Conservation (phyloP, 805 yeast genomes). For the Clavispora fructus region DNA sequence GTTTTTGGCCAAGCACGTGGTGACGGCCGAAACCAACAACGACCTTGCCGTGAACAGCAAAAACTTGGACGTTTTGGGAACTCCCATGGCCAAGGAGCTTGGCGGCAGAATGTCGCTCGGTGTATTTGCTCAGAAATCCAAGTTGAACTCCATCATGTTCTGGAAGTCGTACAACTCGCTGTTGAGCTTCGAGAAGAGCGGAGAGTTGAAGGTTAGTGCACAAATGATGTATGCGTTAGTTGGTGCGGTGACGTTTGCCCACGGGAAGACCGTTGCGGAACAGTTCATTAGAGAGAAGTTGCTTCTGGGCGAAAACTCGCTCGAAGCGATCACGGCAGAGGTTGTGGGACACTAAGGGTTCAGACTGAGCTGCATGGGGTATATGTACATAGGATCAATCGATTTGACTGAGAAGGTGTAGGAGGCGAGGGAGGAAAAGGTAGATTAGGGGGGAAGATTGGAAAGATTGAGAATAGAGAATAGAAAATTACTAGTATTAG, state of each 20-base stretch:
- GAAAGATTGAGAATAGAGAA: too few species aligned
- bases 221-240: conserved; percentile 56
- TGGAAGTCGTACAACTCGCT: conserved; percentile 58
- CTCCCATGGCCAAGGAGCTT: conserved; percentile 46
- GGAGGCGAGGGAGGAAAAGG: background rate
- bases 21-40: conserved; percentile 23
- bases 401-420: background rate
- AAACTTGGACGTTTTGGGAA: conserved; percentile 58
- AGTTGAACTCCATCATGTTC: conserved; percentile 52
- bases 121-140: conserved; percentile 43
- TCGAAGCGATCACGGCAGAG: conserved; percentile 32
- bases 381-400: conserved; percentile 1
- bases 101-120: conserved; percentile 49
- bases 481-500: too few species aligned
- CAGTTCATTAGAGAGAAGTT: conserved; percentile 52
- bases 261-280: conserved; percentile 58
- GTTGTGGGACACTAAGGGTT: conserved; percentile 5
- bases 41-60: conserved; percentile 39
- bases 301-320: conserved; percentile 23
- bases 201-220: conserved; percentile 51
- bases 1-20: conserved; percentile 39
- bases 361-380: background rate
- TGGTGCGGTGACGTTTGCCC: conserved; percentile 61
- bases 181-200: conserved; percentile 43
- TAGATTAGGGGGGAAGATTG: too few species aligned